Evolutionary conservation across 129 eudicot genomes (phyloP), one percentile per base, ranked within the genome.

Genomic region (Artemisia argyi): DNA sequence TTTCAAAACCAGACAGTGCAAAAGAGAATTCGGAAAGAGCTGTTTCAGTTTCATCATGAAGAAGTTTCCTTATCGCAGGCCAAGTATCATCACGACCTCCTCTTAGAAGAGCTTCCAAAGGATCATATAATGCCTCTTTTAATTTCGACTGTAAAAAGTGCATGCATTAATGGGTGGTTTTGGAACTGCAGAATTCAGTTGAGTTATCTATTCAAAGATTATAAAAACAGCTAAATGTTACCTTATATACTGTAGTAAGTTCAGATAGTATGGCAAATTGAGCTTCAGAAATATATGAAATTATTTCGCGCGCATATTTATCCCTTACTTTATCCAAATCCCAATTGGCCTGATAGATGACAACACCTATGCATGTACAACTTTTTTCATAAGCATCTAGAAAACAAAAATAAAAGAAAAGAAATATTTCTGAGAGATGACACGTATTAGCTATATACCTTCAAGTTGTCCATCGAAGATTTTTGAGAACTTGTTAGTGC

Each of bases 51-150:
- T 84, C 97, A 30, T 88, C 87, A 18, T 39, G 86, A 48, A 88
- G 90, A 73, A 91, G 96, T 68, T 84, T 84, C 72, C 97, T 84
- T 76, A 91, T 91, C 69, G 92, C 83, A 30, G 91, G 96, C 97
- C 97, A 91, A 26, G 97, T 88, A 39, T 91, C 91, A 76, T 85
- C 91, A 48, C 83, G 73, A 44, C 96, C 93, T 26, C 85, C 86
- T 64, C 88, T 96, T 69, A 91, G 78, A 77, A 91, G 85, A 35
- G 96, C 91, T 69, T 91, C 92, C 50, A 91, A 88, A 7, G 97
- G 89, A 72, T 83, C 91, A 58, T 85, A 54, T 68, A 91, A 76
- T 56, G 93, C 96, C 20, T 84, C 87, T 39, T 81, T 78, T 60
- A 91, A 65, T 77, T 88, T 88, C 46, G 58, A 73, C 97, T 88